Percentiles rank a stretch among this genome's conserved stretches.
phyloP scores from a whole-genome alignment of 257 asterid species.

The Solanum sejunctum region DNA sequence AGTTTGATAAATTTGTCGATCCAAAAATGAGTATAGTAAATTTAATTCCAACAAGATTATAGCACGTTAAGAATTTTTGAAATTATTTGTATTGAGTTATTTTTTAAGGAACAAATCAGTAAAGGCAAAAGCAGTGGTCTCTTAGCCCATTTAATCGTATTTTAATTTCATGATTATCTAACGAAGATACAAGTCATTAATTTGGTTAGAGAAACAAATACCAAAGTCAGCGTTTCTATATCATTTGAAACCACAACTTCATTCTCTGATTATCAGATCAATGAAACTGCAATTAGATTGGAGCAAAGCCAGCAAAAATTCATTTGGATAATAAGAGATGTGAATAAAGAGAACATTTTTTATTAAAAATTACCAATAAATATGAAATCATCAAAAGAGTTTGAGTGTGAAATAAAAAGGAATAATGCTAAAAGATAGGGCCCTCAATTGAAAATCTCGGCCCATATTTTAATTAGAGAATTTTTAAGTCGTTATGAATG shows the following conservation, averaged over 20 bases:
- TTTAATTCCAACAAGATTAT: conserved; percentile 24
- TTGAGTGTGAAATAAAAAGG: too few species aligned
- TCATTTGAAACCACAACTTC: conserved; percentile 43
- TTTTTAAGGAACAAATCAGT: conserved; percentile 6
- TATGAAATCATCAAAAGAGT: too few species aligned
- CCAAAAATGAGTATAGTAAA: too few species aligned
- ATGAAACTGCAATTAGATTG: conserved; percentile 23
- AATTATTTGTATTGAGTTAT: not conserved
- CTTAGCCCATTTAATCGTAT: conserved; percentile 31
- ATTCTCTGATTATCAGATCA: conserved; percentile 14
- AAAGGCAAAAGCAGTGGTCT: conserved; percentile 5
- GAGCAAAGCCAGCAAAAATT: conserved; percentile 6
- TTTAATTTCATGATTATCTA: too few species aligned
- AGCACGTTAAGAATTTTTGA: conserved; percentile 38
- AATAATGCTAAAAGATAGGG: conserved; percentile 18
- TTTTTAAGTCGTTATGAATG: conserved; percentile 45
- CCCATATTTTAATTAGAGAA: conserved; percentile 24
- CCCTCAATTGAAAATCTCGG: conserved; percentile 39
- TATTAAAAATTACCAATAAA: too few species aligned
- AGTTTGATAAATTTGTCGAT: too few species aligned
- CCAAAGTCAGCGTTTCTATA: conserved; percentile 7
- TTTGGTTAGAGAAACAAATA: conserved; percentile 24
- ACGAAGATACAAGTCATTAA: conserved; percentile 19
- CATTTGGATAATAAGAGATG: conserved; percentile 15
- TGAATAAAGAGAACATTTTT: conserved; percentile 9